Evolutionary conservation across 495 filamentous ascomycete species (phyloP), one percentile per base, ranked within the genome.

Genomic region (Lichina pygmaea): DNA sequence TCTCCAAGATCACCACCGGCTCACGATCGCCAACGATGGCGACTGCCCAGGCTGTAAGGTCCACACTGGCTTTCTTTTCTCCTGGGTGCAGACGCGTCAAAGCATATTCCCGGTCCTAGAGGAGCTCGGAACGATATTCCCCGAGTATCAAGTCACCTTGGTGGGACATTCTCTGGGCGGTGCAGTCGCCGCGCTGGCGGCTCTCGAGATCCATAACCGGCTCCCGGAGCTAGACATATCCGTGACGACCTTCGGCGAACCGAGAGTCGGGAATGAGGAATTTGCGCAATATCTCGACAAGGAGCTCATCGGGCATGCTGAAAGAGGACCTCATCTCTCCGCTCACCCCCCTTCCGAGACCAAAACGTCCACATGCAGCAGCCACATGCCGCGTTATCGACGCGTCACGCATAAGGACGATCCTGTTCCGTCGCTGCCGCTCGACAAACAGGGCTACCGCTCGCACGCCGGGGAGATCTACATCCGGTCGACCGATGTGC

Each of bases 221-320:
- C 24, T 24, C 2, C 24, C 24, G 1, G 80, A 77, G 6, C 86
- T 74, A 74, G 57, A 74, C 11, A 75, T 82, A 0, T 57, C 58
- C 24, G 75, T 93, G 0, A 93, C 86, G 11, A 95, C 89, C 2
- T 95, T 93, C 56, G 89, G 89, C 12, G 84, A 95, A 56, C 89
- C 89, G 15, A 71, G 75, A 42, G 57, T 91, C 11, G 89, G 89
- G 2, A 97, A 95, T 58, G 54, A 60, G 30, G 74, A 57, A 6
- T 67, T 95, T 48, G 74, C 64, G 9, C 51, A 62, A 6, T 95
- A 76, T 49, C 55, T 92, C 5, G 71, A 89, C 51, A 51, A 57
- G 0, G 56, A 62, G 3, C 60, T 78, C 6, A 41, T 52, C 33
- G n/a, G 10, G 6, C 24, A 43, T 33, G 7, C 10, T 3, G 42